Conservation (phyloP, 2,329 filamentous ascomycete genomes). For the Endocalyx cinctus region DNA sequence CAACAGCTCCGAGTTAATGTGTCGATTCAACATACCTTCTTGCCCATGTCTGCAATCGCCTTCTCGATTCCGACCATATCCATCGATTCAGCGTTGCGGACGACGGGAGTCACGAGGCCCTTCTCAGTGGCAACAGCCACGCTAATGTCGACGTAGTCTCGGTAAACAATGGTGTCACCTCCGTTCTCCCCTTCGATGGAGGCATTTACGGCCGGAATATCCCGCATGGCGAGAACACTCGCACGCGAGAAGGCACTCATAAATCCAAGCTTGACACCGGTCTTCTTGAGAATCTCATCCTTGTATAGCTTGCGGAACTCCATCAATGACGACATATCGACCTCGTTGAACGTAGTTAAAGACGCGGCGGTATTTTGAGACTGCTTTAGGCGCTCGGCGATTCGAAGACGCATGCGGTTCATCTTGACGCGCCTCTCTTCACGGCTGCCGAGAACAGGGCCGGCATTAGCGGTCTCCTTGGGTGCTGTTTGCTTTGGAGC, state of each 20-base stretch:
- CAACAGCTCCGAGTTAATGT: too few relatives aligned
- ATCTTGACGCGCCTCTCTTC: conserved; percentile 97
- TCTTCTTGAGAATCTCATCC: conserved; percentile 93
- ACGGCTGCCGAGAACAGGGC: conserved; percentile 60
- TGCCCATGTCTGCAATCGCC: conserved; percentile 87
- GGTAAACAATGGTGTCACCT: conserved; percentile 96
- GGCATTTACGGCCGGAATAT: conserved; percentile 91
- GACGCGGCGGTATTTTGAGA: conserved; percentile 98
- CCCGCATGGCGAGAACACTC: conserved; percentile 85
- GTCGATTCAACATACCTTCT: conserved; percentile 76
- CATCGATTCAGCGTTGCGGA: conserved; percentile 86
- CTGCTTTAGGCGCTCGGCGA: conserved; percentile 96
- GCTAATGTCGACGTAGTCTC: conserved; percentile 96
- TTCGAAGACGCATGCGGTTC: conserved; percentile 98
- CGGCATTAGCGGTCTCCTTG: conserved; percentile 35
- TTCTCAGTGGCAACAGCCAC: conserved; percentile 97
- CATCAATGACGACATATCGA: conserved; percentile 97
- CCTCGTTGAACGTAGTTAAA: conserved; percentile 97
- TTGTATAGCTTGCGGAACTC: conserved; percentile 97
- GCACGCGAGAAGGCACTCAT: conserved; percentile 97
- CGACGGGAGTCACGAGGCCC: conserved; percentile 92
- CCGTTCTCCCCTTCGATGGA: conserved; percentile 94
- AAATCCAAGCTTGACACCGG: conserved; percentile 96
- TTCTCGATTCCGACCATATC: conserved; percentile 87
- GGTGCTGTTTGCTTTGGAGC: conserved; percentile 32